Evolutionary conservation across 1,284 basidiomycete species (phyloP).

Genomic region (Fomitiporia mediterranea): DNA sequence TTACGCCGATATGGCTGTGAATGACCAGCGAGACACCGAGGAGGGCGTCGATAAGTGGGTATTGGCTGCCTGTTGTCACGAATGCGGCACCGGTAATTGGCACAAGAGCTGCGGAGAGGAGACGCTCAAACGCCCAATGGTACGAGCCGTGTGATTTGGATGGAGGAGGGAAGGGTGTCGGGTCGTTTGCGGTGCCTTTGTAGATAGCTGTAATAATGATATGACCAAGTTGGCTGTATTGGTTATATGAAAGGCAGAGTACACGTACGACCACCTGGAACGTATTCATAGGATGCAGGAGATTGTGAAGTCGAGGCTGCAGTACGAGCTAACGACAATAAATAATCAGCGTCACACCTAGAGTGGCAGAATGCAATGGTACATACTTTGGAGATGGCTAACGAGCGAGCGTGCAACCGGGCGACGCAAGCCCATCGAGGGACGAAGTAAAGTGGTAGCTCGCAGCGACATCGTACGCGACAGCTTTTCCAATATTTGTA

Average conservation of each 20-base stretch:
- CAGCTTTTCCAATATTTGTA: background rate
- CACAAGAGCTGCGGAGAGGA: conserved; percentile 82
- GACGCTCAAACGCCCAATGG: conserved; percentile 97
- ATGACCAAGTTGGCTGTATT: background rate
- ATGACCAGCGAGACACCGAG: conserved; percentile 85
- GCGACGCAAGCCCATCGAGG: conserved; percentile 7
- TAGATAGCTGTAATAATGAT: conserved; percentile 64
- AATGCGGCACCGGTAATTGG: conserved; percentile 85
- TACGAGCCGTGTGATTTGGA: conserved; percentile 86
- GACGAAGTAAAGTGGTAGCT: conserved; percentile 10
- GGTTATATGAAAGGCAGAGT: background rate
- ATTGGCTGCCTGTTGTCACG: conserved; percentile 61
- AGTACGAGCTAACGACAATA: background rate
- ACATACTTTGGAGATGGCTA: conserved; percentile 15
- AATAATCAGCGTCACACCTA: background rate
- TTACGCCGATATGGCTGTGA: conserved; percentile 91
- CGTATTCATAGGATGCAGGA: conserved; percentile 33
- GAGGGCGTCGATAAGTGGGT: conserved; percentile 85
- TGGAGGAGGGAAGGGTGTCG: conserved; percentile 81
- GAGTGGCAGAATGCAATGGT: background rate
- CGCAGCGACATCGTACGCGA: background rate
- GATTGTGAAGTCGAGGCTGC: background rate
- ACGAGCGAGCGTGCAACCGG: conserved; percentile 15
- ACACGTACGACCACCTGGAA: conserved; percentile 70
- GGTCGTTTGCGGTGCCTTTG: conserved; percentile 95